Evolutionary conservation across 352 stramenopile species (phyloP).

Genomic region (Phytophthora ohioensis): DNA sequence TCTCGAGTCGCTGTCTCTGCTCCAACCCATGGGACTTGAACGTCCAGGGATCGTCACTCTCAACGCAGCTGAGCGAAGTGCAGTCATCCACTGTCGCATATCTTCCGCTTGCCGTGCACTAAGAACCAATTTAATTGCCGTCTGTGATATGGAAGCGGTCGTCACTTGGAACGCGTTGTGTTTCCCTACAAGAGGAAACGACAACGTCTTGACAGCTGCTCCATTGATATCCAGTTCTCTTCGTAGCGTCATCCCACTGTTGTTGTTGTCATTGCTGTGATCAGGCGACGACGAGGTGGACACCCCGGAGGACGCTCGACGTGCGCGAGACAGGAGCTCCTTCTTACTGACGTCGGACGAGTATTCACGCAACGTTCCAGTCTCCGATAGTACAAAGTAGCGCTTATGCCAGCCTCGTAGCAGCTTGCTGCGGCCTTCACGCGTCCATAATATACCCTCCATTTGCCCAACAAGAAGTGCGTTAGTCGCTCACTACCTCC

Average conservation of each 20-base stretch:
- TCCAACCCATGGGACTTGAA: slow-evolving; percentile 25
- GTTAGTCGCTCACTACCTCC: no score
- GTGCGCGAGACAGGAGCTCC: slow-evolving; percentile 11
- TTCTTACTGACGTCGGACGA: slow-evolving; percentile 36
- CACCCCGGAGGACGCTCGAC: slow-evolving; percentile 21
- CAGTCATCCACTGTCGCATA: slow-evolving; percentile 55
- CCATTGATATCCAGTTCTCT: slow-evolving; percentile 52
- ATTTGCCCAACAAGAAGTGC: slow-evolving; percentile 25
- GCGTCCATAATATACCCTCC: slow-evolving; percentile 68
- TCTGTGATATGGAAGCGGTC: slow-evolving; percentile 21
- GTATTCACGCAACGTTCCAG: slow-evolving; percentile 64
- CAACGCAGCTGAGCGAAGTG: slow-evolving; percentile 35
- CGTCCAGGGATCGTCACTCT: slow-evolving; percentile 18
- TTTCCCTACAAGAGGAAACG: slow-evolving; percentile 57
- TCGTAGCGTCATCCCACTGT: slow-evolving; percentile 60
- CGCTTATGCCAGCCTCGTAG: slow-evolving; percentile 76
- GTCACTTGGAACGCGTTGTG: slow-evolving; percentile 70
- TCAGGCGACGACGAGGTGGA: slow-evolving; percentile 24
- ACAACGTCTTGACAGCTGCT: slow-evolving; percentile 48
- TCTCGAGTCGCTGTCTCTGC: slow-evolving; percentile 20
- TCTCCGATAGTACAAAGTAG: slow-evolving; percentile 67
- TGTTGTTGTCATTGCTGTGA: slow-evolving; percentile 6
- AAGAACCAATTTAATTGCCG: slow-evolving; percentile 42
- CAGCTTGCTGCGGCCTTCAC: slow-evolving; percentile 59
- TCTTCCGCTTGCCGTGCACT: slow-evolving; percentile 60